A percentile compares a stretch with the other conserved stretches of the same genome.
Conservation (phyloP, 306 rosid species). For the Castanopsis chinensis region DNA sequence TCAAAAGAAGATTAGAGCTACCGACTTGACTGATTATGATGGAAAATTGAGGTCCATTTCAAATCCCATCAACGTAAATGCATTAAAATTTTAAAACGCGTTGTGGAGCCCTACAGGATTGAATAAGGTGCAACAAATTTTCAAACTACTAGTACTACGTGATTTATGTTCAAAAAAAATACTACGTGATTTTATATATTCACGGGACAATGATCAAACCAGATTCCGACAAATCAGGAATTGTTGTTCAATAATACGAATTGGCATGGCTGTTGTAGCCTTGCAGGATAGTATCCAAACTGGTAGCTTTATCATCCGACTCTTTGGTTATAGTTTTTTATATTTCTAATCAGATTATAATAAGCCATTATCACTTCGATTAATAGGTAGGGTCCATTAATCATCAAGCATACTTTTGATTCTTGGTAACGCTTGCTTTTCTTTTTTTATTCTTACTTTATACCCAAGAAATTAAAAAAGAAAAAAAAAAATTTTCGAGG, state of each 20-base stretch:
- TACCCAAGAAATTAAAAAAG: neutral
- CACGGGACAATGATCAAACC: neutral
- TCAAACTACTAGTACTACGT: neutral
- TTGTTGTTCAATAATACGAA: neutral
- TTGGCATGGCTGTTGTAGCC: neutral
- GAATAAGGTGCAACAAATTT: constrained; percentile 10
- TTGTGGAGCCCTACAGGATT: neutral
- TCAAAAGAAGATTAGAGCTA: neutral
- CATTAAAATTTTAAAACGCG: neutral
- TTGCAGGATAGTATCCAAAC: no score
- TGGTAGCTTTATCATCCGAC: no score
- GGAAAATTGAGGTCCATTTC: constrained; percentile 11
- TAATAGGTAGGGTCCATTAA: neutral
- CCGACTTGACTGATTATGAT: neutral
- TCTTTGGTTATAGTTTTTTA: neutral
- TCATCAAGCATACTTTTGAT: neutral
- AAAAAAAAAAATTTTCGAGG: no score
- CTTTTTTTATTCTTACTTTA: neutral
- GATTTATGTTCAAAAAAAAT: no score
- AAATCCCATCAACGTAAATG: neutral
- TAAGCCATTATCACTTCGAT: neutral
- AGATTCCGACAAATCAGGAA: neutral
- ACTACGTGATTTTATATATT: constrained; percentile 1
- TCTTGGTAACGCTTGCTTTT: neutral
- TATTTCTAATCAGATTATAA: neutral